Conservation (phyloP, 2,329 filamentous ascomycete genomes). For the Sphaerulina musiva region DNA sequence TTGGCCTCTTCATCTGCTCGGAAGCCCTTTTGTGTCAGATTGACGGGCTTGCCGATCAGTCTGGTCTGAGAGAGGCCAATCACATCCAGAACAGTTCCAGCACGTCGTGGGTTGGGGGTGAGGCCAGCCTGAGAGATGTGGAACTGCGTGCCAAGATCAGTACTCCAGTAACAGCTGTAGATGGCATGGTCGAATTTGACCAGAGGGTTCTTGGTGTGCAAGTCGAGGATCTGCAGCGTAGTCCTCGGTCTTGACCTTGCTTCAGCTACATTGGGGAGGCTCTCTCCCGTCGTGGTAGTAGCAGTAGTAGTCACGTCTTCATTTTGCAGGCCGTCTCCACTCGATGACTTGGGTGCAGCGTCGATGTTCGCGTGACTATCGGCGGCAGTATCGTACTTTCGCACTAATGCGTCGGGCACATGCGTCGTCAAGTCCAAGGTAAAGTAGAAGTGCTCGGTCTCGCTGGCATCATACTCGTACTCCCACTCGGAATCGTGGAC, state of each 20-base stretch:
- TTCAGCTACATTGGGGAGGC: background rate
- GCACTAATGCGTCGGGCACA: constrained; percentile 26
- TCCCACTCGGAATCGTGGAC: constrained; percentile 50
- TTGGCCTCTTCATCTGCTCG: background rate
- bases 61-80: constrained; percentile 64
- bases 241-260: background rate
- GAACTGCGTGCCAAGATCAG: constrained; percentile 78
- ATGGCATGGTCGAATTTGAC: constrained; percentile 72
- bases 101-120: constrained; percentile 43
- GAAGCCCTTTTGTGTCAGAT: constrained; percentile 38
- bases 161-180: constrained; percentile 74
- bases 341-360: background rate
- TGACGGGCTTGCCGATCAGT: constrained; percentile 60
- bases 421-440: constrained; percentile 52
- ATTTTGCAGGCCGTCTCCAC: background rate
- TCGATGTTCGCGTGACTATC: background rate
- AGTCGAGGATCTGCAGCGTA: constrained; percentile 53
- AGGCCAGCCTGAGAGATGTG: constrained; percentile 41
- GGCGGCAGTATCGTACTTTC: constrained; percentile 4
- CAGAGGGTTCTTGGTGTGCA: constrained; percentile 69
- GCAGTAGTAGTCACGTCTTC: background rate
- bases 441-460: constrained; percentile 55
- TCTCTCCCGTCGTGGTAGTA: background rate
- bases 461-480: constrained; percentile 54
- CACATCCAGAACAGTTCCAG: constrained; percentile 58